These are phyloP conservation scores for Hymenoscyphus salicellus DNA, from an alignment of 2,329 filamentous ascomycete species.

Conservation along the genomic window DNA sequence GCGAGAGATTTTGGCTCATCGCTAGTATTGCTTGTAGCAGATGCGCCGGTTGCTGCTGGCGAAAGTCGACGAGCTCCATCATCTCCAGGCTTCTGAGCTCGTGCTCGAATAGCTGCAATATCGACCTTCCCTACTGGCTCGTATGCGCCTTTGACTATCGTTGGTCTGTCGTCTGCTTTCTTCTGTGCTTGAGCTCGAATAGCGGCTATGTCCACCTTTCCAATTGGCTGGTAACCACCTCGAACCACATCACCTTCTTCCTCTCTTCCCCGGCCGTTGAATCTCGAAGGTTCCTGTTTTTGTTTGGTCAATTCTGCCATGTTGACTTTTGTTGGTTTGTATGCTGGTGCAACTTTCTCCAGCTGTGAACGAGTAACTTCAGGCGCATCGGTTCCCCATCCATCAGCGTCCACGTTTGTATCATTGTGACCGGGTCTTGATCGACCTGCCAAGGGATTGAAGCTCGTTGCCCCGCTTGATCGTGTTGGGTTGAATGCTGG, in stretches of 20 bases:
- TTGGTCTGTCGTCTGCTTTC: conserved; percentile 73
- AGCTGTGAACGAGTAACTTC: conserved; percentile 80
- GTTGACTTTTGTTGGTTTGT: conserved; percentile 94
- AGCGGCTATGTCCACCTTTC: conserved; percentile 95
- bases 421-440: conserved; percentile 52
- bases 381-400: conserved; percentile 95
- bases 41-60: conserved; percentile 43
- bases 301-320: conserved; percentile 79
- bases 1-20: conserved; percentile 60
- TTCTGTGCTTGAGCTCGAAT: conserved; percentile 73
- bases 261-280: conserved; percentile 45
- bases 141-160: conserved; percentile 86
- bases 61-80: conserved; percentile 39
- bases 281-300: conserved; percentile 62
- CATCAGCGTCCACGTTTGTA: conserved; percentile 71
- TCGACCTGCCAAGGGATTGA: conserved; percentile 68
- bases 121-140: conserved; percentile 96
- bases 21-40: conserved; percentile 39
- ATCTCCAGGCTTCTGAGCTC: conserved; percentile 63
- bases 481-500: conserved; percentile 82
- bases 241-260: conserved; percentile 66
- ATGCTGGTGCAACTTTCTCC: conserved; percentile 88
- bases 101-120: conserved; percentile 87
- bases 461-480: conserved; percentile 44
- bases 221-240: conserved; percentile 88